Evolutionary conservation across 306 rosid species (phyloP), one percentile per base, ranked within the genome.

Genomic region (Ceratonia siliqua): DNA sequence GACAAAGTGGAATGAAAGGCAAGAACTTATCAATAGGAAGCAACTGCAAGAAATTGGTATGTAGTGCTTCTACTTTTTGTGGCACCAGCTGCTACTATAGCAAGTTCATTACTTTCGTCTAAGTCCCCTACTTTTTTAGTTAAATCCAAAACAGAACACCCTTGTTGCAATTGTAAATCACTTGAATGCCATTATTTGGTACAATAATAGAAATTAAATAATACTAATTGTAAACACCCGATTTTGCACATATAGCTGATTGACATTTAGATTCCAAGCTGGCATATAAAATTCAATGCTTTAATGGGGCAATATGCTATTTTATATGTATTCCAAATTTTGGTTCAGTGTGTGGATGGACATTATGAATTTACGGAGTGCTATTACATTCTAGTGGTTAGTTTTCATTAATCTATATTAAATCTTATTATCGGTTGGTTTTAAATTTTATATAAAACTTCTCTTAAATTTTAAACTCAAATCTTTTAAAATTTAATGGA

Each of bases 181-280:
- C 86, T 39, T 7, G 35, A 50, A 27, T 79, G 87, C 82, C 88
- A 83, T 56, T 81, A n/a, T 25, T 15, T 39, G 50, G 48, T 63
- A 43, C 74, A 62, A 61, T 72, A 18, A 15, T n/a, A 35, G 75
- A 62, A 41, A 78, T 68, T 73, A 59, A 58, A 52, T 66, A 59
- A 71, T 64, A 57, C 8, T 28, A 58, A 70, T 81, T n/a, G n/a
- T n/a, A n/a, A 33, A 76, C n/a, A n/a, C n/a, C n/a, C n/a, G n/a
- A n/a, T n/a, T n/a, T 79, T 62, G 61, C 25, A 30, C 52, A 45
- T 62, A n/a, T 46, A 30, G n/a, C 50, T 42, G 72, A 77, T 45
- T 68, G 53, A 67, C 75, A 78, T 77, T 55, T 22, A 32, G 82
- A 82, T 84, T 74, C 69, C 53, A n/a, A 78, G 92, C 90, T 85